phyloP scores from a whole-genome alignment of 2,329 filamentous ascomycete species.

The Tolypocladium ophioglossoides region DNA sequence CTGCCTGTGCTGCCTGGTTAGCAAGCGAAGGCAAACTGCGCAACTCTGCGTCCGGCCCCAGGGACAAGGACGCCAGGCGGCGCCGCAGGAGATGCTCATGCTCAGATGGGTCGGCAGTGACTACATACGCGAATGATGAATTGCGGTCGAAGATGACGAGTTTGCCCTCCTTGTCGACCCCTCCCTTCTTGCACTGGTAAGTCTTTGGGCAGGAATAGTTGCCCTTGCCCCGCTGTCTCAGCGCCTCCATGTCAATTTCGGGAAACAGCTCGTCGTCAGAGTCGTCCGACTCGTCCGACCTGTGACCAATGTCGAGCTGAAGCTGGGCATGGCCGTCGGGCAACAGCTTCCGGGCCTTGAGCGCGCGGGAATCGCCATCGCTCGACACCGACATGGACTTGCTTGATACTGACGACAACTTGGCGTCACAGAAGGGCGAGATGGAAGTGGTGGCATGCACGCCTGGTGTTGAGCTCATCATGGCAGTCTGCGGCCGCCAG shows the following conservation, averaged over 20 bases:
- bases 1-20: slow-evolving; percentile 18
- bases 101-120: not conserved
- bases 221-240: slow-evolving; percentile 29
- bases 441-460: slow-evolving; percentile 10
- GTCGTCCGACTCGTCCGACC: slow-evolving; percentile 19
- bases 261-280: slow-evolving; percentile 24
- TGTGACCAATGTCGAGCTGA: slow-evolving; percentile 5
- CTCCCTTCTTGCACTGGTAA: slow-evolving; percentile 26
- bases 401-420: slow-evolving; percentile 5
- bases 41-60: not conserved
- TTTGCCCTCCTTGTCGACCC: slow-evolving; percentile 26
- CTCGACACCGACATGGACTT: slow-evolving; percentile 6
- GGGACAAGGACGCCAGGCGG: not conserved
- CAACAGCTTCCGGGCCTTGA: slow-evolving; percentile 12
- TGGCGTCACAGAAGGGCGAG: slow-evolving; percentile 12
- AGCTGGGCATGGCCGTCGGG: slow-evolving; percentile 7
- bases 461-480: slow-evolving; percentile 6
- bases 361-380: slow-evolving; percentile 11
- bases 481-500: slow-evolving; percentile 14
- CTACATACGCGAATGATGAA: slow-evolving; percentile 27
- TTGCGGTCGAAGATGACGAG: slow-evolving; percentile 29
- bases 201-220: slow-evolving; percentile 25
- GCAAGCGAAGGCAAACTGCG: not conserved
- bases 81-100: not conserved
- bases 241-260: slow-evolving; percentile 26